A percentile compares a stretch with the other conserved stretches of the same genome.
Conservation (phyloP, 1,284 basidiomycete genomes). For the Mycosarcoma maydis region DNA sequence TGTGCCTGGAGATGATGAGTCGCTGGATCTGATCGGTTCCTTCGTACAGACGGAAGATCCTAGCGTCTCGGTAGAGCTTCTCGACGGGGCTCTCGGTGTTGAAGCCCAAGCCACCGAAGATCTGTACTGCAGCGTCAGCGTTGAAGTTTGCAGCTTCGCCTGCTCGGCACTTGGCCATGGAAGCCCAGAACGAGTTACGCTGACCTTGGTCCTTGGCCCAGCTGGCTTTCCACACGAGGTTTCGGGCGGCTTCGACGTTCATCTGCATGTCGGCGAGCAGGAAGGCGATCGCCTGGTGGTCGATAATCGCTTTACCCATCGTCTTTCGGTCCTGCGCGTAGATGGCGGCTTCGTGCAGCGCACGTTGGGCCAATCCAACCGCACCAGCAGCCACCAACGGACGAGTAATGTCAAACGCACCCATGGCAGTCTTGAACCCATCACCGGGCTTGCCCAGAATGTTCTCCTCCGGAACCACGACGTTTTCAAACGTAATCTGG, state of each 20-base stretch:
- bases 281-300: slow-evolving; percentile 72
- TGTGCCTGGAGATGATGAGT: slow-evolving; percentile 59
- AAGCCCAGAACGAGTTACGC: slow-evolving; percentile 71
- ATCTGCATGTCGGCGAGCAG: slow-evolving; percentile 74
- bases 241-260: slow-evolving; percentile 69
- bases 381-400: slow-evolving; percentile 71
- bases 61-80: slow-evolving; percentile 70
- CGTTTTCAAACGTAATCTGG: slow-evolving; percentile 72
- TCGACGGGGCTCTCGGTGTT: slow-evolving; percentile 72
- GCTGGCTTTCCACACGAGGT: slow-evolving; percentile 70
- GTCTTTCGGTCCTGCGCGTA: slow-evolving; percentile 72
- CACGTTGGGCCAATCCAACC: slow-evolving; percentile 71
- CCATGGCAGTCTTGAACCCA: slow-evolving; percentile 72
- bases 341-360: slow-evolving; percentile 71
- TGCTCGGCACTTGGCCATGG: slow-evolving; percentile 71
- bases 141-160: slow-evolving; percentile 57
- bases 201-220: slow-evolving; percentile 71
- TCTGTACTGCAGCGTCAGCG: slow-evolving; percentile 68
- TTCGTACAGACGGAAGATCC: slow-evolving; percentile 63
- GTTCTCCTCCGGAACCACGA: slow-evolving; percentile 71
- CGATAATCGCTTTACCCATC: slow-evolving; percentile 72
- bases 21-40: slow-evolving; percentile 65
- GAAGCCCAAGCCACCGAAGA: slow-evolving; percentile 70
- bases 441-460: slow-evolving; percentile 71
- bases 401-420: slow-evolving; percentile 71